phyloP scores from a whole-genome alignment of 371 early-diverging fungal genomes.

The Syncephalastrum monosporum region DNA sequence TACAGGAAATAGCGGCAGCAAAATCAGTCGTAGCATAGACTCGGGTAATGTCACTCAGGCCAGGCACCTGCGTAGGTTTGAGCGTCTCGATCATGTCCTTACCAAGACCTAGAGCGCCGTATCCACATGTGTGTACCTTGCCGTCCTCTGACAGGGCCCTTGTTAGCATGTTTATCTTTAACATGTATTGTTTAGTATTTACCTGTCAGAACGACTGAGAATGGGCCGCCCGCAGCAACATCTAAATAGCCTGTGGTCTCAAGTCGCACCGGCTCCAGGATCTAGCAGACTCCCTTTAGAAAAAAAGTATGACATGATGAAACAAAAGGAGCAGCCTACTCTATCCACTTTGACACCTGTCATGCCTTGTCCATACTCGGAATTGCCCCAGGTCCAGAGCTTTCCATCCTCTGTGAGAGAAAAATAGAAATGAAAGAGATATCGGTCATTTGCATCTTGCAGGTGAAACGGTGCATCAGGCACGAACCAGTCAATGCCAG shows the following conservation, averaged over 20 bases:
- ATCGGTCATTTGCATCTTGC: background rate
- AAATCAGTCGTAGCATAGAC: conserved; percentile 61
- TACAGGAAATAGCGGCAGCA: conserved; percentile 62
- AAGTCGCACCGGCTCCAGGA: conserved; percentile 58
- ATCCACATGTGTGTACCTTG: conserved; percentile 69
- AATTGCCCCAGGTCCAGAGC: conserved; percentile 81
- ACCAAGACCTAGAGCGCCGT: conserved; percentile 71
- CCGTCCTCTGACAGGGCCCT: conserved; percentile 38
- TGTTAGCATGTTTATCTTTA: no score
- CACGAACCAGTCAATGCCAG: conserved; percentile 47
- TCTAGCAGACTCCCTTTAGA: conserved; percentile 25
- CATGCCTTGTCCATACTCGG: conserved; percentile 82
- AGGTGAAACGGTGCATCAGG: no score
- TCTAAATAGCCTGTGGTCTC: conserved; percentile 35
- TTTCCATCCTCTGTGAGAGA: conserved; percentile 34
- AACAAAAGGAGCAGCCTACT: conserved; percentile 31
- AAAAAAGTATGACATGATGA: background rate
- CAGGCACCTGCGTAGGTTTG: conserved; percentile 34
- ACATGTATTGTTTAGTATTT: background rate
- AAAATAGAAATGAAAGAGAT: background rate
- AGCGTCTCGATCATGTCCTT: conserved; percentile 46
- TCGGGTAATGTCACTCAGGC: conserved; percentile 29
- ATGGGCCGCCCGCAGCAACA: conserved; percentile 76
- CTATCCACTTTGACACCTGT: conserved; percentile 68
- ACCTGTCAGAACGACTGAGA: conserved; percentile 62